These are phyloP conservation scores for Globisporangium alternatum DNA, from an alignment of 352 stramenopile species.

Conservation along the genomic window DNA sequence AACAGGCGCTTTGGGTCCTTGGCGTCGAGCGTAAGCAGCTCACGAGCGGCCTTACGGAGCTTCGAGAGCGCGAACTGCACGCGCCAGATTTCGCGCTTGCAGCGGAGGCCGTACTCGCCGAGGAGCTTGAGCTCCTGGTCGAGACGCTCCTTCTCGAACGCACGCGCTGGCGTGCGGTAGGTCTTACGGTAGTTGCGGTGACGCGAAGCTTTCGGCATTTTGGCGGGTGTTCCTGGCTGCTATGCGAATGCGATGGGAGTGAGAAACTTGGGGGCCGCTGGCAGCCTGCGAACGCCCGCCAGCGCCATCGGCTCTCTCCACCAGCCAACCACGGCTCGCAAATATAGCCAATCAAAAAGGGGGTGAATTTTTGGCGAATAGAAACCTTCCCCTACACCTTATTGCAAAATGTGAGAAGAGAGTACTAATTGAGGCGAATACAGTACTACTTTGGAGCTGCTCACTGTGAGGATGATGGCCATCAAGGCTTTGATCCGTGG, in stretches of 20 bases:
- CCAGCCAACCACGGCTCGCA: constrained; percentile 51
- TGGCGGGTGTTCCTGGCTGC: constrained; percentile 59
- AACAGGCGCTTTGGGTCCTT: constrained; percentile 99
- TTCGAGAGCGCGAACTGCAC: constrained; percentile 99
- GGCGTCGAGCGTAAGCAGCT: constrained; percentile 96
- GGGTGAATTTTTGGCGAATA: constrained; percentile 19
- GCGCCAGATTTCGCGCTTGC: constrained; percentile 99
- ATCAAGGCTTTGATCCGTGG: no score
- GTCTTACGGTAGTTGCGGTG: constrained; percentile 96
- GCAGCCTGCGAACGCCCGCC: not conserved
- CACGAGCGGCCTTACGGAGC: constrained; percentile 97
- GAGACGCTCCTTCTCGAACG: constrained; percentile 99
- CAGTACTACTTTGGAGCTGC: not conserved
- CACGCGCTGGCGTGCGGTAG: constrained; percentile 97
- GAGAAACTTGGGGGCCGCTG: constrained; percentile 20
- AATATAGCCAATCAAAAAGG: constrained; percentile 28
- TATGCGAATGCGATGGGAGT: constrained; percentile 74
- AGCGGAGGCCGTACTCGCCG: constrained; percentile 98
- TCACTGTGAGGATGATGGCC: no score
- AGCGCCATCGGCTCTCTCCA: constrained; percentile 17
- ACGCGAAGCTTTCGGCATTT: constrained; percentile 87
- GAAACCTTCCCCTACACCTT: not conserved
- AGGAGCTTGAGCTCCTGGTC: constrained; percentile 99
- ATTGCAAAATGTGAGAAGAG: not conserved
- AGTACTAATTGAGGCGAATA: not conserved